Percentiles rank a stretch among this genome's conserved stretches.
These are phyloP conservation scores for Taphrina sp. DNA, from an alignment of 1,139 yeast genomes.

Conservation along the genomic window DNA sequence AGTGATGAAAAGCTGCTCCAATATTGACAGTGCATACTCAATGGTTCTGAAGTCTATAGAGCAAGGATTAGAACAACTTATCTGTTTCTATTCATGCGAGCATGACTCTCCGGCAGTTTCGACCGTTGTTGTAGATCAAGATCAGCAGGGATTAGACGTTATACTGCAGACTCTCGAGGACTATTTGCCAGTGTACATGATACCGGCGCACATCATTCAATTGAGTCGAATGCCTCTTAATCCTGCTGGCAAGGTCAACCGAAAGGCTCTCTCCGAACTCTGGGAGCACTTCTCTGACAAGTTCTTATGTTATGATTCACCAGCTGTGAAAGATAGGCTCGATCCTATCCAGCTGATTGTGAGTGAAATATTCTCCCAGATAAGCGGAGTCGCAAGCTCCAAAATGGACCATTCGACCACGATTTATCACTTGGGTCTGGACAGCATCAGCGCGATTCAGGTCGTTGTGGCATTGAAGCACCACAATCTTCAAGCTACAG, in stretches of 20 bases:
- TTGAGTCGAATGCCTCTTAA: conserved; percentile 37
- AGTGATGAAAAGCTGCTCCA: conserved; percentile 1
- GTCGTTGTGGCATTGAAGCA: conserved; percentile 32
- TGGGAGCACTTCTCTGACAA: background rate
- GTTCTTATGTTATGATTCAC: background rate
- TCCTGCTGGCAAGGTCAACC: conserved; percentile 38
- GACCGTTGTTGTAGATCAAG: conserved; percentile 32
- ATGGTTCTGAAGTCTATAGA: conserved; percentile 32
- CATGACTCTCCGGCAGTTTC: too few species aligned
- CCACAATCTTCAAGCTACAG: conserved; percentile 22
- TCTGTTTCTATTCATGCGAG: too few species aligned
- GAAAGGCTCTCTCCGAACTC: conserved; percentile 5
- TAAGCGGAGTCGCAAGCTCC: conserved; percentile 31
- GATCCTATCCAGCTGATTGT: conserved; percentile 8
- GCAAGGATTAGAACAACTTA: conserved; percentile 36
- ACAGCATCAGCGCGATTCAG: conserved; percentile 38
- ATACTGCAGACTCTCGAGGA: background rate
- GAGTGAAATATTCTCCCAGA: conserved; percentile 30
- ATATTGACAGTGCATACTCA: conserved; percentile 34
- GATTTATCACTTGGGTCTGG: conserved; percentile 38
- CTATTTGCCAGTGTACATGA: conserved; percentile 38
- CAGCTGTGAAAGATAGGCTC: background rate
- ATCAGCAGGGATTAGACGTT: background rate
- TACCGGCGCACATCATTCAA: conserved; percentile 36
- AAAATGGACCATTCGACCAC: conserved; percentile 26